phyloP scores from a whole-genome alignment of 257 asterid species.

The Pogostemon cablin region DNA sequence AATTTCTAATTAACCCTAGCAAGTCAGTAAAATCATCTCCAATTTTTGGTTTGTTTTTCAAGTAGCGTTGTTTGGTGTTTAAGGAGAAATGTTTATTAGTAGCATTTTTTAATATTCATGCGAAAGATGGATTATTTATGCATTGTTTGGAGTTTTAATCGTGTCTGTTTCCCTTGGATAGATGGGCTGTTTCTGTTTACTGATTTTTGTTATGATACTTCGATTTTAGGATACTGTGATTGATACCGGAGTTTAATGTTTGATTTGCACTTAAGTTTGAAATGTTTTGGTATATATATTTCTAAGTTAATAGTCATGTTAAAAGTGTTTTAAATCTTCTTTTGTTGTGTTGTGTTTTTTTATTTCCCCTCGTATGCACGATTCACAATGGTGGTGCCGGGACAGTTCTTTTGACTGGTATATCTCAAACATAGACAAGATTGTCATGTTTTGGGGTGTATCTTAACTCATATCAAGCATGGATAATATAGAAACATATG shows the following conservation, averaged over 20 bases:
- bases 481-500: not conserved
- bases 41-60: not conserved
- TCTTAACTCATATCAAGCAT: not conserved
- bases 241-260: not conserved
- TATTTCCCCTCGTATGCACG: not conserved
- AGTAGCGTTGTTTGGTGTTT: constrained; percentile 4
- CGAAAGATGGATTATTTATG: constrained; percentile 6
- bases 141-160: not conserved
- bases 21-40: constrained; percentile 23
- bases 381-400: not conserved
- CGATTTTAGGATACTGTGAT: constrained; percentile 13
- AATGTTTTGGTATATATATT: not conserved
- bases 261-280: constrained; percentile 13
- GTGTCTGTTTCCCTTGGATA: not conserved
- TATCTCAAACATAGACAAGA: not conserved
- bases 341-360: not conserved
- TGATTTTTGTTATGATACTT: not conserved
- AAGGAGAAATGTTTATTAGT: constrained; percentile 11
- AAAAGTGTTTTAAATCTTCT: not conserved
- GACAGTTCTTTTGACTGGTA: not conserved
- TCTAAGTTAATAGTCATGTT: not conserved
- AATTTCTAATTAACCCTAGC: constrained; percentile 35
- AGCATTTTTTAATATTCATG: not conserved
- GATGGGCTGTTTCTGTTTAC: constrained; percentile 7
- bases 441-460: not conserved